Evolutionary conservation across 2,329 filamentous ascomycete species (phyloP).

Genomic region (Paraphaeosphaeria sporulosa): DNA sequence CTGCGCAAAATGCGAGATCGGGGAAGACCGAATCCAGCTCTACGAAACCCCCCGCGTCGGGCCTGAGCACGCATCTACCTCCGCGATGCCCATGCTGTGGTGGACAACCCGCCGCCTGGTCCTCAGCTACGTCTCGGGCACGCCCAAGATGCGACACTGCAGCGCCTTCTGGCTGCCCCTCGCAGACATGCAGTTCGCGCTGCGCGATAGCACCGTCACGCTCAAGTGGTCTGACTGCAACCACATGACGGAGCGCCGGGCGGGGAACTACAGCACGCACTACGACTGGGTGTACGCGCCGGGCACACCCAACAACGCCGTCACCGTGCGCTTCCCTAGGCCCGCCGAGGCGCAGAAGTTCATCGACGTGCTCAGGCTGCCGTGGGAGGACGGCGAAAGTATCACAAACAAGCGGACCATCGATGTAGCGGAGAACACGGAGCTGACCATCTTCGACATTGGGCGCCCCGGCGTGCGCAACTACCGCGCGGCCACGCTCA

Average conservation of each 20-base stretch:
- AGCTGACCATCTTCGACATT: slow-evolving; percentile 13
- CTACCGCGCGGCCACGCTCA: slow-evolving; percentile 11
- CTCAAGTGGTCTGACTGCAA: slow-evolving; percentile 33
- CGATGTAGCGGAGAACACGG: slow-evolving; percentile 16
- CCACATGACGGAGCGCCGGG: slow-evolving; percentile 21
- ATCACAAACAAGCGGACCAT: slow-evolving; percentile 17
- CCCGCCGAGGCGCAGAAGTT: slow-evolving; percentile 18
- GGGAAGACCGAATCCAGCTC: slow-evolving; percentile 21
- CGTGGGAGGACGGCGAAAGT: slow-evolving; percentile 20
- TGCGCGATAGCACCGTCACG: slow-evolving; percentile 15
- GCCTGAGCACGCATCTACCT: not conserved
- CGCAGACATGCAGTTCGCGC: slow-evolving; percentile 20
- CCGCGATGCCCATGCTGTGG: slow-evolving; percentile 21
- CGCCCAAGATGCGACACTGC: slow-evolving; percentile 18
- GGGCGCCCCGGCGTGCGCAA: slow-evolving; percentile 8
- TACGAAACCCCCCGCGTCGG: slow-evolving; percentile 21
- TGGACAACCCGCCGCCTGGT: slow-evolving; percentile 20
- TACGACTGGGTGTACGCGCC: slow-evolving; percentile 30
- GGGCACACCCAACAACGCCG: slow-evolving; percentile 22
- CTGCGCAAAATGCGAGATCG: slow-evolving; percentile 21
- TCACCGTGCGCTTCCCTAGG: slow-evolving; percentile 21
- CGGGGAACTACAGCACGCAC: slow-evolving; percentile 24
- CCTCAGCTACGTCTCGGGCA: slow-evolving; percentile 11
- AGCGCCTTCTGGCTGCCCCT: slow-evolving; percentile 32
- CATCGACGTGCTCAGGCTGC: slow-evolving; percentile 20